Conservation (phyloP, 179 eudicot genomes). For the Silene vulgaris region DNA sequence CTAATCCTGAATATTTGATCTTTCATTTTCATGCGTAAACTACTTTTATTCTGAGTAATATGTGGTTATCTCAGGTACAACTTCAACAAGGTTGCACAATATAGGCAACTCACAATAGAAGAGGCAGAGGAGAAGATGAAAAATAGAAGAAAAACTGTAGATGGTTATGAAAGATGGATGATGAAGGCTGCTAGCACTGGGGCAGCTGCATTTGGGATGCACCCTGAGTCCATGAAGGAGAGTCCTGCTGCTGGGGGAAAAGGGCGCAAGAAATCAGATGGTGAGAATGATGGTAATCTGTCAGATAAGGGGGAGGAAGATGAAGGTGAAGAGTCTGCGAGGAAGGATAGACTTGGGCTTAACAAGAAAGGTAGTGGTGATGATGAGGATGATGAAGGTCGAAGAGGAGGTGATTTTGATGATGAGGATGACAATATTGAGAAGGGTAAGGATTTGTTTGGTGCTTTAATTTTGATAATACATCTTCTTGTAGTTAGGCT, state of each 20-base stretch:
- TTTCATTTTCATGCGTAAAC: background rate
- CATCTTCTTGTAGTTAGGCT: background rate
- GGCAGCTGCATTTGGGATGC: slow-evolving; percentile 68
- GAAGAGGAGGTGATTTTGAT: slow-evolving; percentile 78
- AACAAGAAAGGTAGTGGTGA: slow-evolving; percentile 50
- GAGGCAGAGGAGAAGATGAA: slow-evolving; percentile 99
- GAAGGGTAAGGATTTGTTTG: slow-evolving; percentile 50
- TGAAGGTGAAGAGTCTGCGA: slow-evolving; percentile 70
- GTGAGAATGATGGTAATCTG: slow-evolving; percentile 57
- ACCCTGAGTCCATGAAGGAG: slow-evolving; percentile 55
- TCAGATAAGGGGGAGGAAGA: slow-evolving; percentile 89
- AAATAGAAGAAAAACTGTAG: slow-evolving; percentile 86
- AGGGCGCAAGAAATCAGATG: slow-evolving; percentile 66
- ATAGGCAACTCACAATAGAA: slow-evolving; percentile 90
- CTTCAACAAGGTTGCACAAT: slow-evolving; percentile 89
- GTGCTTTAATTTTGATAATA: background rate
- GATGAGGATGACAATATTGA: slow-evolving; percentile 82
- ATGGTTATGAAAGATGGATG: slow-evolving; percentile 97
- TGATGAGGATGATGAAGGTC: slow-evolving; percentile 80
- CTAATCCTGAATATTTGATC: background rate
- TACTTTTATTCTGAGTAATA: background rate
- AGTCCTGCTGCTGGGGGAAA: slow-evolving; percentile 44
- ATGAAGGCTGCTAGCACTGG: slow-evolving; percentile 94
- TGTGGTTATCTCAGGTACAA: slow-evolving; percentile 55
- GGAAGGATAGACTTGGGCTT: slow-evolving; percentile 64